Evolutionary conservation across 1,284 basidiomycete species (phyloP).

Genomic region (Lentinula novae-zelandiae): DNA sequence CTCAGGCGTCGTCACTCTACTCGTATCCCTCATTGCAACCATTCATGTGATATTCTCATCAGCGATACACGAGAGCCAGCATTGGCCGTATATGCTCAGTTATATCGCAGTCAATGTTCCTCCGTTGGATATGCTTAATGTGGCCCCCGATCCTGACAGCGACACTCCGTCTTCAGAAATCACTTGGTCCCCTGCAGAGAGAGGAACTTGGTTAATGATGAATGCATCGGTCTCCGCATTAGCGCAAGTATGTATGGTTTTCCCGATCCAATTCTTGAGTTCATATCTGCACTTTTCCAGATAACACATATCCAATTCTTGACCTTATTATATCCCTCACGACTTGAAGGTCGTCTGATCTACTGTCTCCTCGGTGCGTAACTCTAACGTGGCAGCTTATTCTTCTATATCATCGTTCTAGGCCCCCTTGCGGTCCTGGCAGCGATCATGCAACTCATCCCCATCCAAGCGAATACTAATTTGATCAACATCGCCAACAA

Average conservation of each 20-base stretch:
- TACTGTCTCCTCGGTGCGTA: conserved; percentile 73
- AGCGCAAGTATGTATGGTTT: conserved; percentile 63
- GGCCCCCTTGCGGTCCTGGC: conserved; percentile 87
- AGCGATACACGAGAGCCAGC: conserved; percentile 58
- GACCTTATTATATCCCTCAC: conserved; percentile 92
- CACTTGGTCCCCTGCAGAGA: conserved; percentile 65
- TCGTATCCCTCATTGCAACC: conserved; percentile 76
- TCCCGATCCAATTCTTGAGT: conserved; percentile 9
- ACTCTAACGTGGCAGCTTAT: neutral
- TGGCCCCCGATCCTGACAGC: neutral
- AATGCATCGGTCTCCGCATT: conserved; percentile 82
- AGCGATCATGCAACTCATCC: conserved; percentile 82
- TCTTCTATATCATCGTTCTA: conserved; percentile 20
- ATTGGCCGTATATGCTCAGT: conserved; percentile 94
- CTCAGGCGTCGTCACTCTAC: conserved; percentile 75
- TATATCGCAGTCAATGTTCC: conserved; percentile 87
- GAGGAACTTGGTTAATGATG: conserved; percentile 85
- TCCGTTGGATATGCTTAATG: conserved; percentile 33
- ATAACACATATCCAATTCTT: conserved; percentile 98
- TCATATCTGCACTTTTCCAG: conserved; percentile 34
- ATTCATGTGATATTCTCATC: conserved; percentile 70
- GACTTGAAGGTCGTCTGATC: conserved; percentile 88
- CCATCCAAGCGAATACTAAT: conserved; percentile 43
- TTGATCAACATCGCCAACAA: conserved; percentile 68
- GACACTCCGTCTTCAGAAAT: conserved; percentile 19